Evolutionary conservation across 148 eudicot genomes (phyloP).

Genomic region (Nyssa sinensis): DNA sequence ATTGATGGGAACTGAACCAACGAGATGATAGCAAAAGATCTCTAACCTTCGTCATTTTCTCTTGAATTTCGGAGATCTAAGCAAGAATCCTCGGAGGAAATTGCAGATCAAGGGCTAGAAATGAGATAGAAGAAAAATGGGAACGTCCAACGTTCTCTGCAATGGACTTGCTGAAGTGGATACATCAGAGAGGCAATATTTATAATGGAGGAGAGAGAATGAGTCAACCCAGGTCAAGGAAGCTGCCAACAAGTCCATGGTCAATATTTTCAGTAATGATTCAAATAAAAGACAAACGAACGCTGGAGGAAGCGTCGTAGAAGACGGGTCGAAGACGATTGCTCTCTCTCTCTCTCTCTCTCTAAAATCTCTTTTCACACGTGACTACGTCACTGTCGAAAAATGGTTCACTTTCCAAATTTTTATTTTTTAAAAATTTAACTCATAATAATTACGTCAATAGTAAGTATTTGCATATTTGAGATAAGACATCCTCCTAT

Average conservation of each 20-base stretch:
- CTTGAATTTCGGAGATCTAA: background rate
- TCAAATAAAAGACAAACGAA: too few relatives aligned
- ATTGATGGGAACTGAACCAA: background rate
- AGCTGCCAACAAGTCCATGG: background rate
- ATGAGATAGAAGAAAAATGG: background rate
- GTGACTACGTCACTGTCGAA: too few relatives aligned
- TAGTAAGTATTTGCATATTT: too few relatives aligned
- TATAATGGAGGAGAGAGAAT: background rate
- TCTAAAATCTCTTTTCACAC: too few relatives aligned
- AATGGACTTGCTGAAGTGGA: background rate
- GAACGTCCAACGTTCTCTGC: background rate
- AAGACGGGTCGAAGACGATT: too few relatives aligned
- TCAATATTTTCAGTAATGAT: conserved; percentile 1
- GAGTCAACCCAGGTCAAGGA: conserved; percentile 14
- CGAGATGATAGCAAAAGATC: background rate
- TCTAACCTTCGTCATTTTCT: background rate
- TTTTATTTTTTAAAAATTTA: too few relatives aligned
- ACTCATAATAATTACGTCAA: too few relatives aligned
- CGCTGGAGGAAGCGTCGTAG: too few relatives aligned
- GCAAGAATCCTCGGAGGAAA: background rate
- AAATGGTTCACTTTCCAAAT: too few relatives aligned
- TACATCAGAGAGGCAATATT: background rate
- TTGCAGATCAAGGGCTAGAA: background rate
- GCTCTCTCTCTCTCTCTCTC: too few relatives aligned
- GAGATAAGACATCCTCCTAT: too few relatives aligned